These are phyloP conservation scores for Bjerkandera adusta DNA, from an alignment of 1,284 basidiomycete genomes.

Conservation along the genomic window DNA sequence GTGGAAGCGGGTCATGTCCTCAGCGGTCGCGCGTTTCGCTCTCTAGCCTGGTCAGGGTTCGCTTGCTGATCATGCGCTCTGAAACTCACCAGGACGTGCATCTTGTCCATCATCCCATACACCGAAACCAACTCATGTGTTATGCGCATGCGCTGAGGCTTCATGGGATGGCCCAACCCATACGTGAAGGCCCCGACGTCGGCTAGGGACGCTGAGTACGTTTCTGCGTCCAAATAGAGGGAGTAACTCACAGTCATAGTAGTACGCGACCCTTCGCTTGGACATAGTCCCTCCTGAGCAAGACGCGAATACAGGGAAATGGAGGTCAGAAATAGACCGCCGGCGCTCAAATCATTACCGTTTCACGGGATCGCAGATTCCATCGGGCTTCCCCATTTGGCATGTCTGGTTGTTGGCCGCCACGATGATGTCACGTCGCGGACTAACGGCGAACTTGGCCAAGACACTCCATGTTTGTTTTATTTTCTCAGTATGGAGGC, in stretches of 20 bases:
- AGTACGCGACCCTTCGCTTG: constrained; percentile 58
- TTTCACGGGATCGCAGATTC: no score
- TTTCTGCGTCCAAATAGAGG: not conserved
- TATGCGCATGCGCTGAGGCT: constrained; percentile 91
- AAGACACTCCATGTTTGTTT: no score
- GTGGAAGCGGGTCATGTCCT: constrained; percentile 91
- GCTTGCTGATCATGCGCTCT: no score
- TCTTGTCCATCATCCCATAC: constrained; percentile 87
- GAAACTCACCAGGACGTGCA: constrained; percentile 81
- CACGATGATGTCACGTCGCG: no score
- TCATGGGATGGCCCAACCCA: constrained; percentile 90
- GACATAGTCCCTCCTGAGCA: no score
- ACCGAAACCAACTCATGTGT: constrained; percentile 91
- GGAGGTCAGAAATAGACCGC: no score
- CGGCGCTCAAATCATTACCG: no score
- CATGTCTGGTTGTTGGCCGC: no score
- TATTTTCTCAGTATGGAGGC: no score
- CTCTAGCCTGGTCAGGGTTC: constrained; percentile 46
- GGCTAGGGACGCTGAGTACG: constrained; percentile 36
- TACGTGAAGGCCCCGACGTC: constrained; percentile 86
- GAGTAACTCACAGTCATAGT: constrained; percentile 50
- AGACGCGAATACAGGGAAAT: no score
- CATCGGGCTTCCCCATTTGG: no score
- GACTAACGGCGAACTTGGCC: no score
- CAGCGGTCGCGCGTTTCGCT: constrained; percentile 78